Evolutionary conservation across 495 filamentous ascomycete genomes (phyloP), one percentile per base, ranked within the genome.

Genomic region (Lindgomyces ingoldianus): DNA sequence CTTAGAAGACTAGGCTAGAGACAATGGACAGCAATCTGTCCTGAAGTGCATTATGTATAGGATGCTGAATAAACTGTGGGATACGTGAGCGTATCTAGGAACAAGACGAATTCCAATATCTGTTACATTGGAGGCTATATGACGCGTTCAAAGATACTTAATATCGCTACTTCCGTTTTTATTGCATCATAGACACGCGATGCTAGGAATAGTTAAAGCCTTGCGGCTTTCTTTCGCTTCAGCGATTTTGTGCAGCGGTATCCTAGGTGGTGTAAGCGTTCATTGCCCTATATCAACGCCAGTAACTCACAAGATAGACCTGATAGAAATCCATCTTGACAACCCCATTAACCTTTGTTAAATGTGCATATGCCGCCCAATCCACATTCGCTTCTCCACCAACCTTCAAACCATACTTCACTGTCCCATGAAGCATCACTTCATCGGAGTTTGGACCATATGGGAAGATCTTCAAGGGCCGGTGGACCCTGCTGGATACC

Each of bases 291-390:
- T 26, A 6, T 22, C 56, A 42, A 29, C 14, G 36, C 21, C 49
- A 33, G 27, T 19, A 24, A 78, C 81, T 66, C 54, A 85, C 85
- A 74, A 88, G 72, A 74, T 86, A 88, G 60, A 88, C 85, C 74
- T 87, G 84, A 78, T 88, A 88, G 67, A 83, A 84, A 60, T 72
- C 75, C 83, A 87, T 83, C 75, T 79, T 84, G 65, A 81, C 74
- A 36, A 53, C 74, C 22, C 76, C 79, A 2, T 72, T 77, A 11
- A 74, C 76, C 67, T 80, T 71, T 10, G 69, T 78, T 74, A 88
- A 77, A 16, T 80, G 76, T 49, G 81, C 84, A 55, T 80, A 71
- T 29, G 79, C 85, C 46, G 82, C 81, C 84, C 84, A 88, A 1
- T 83, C 80, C 19, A 75, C 76, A 47, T 68, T 70, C 1, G 77